Evolutionary conservation across 306 rosid genomes (phyloP), one percentile per base, ranked within the genome.

Genomic region (Purshia tridentata): DNA sequence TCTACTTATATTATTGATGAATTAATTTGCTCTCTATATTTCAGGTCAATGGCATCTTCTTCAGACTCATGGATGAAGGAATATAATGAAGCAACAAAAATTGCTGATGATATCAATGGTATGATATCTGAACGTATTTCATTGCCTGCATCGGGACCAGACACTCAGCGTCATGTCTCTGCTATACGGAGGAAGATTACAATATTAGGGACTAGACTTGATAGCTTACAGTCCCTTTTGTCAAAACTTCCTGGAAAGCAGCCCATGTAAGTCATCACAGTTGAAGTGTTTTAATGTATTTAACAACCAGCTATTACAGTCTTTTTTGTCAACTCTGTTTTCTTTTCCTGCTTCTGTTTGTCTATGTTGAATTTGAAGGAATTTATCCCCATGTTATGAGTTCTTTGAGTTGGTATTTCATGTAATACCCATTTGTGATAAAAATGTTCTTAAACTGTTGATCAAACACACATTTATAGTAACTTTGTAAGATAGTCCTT

Each of bases 61-160:
- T 81, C 85, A 72, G 98, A 95, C 65, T 86, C 99, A 73, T 95
- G 99, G 99, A 81, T 80, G 86, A 95, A 95, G 86, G 99, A 91
- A 86, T 95, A 88, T 70, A 91, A 81, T 72, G 99, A 90, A 83
- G 96, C 99, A 23, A 39, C 87, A 73, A 95, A 91, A 81, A 96
- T 95, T 41, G 82, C 96, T 4, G 98, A 91, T 69, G 99, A 95
- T 81, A 87, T 91, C 81, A 86, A 66, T 81, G 83, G 92, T 82
- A 95, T 95, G 99, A 90, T 95, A 74, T 87, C 98, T 64, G 98
- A 88, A 58, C 80, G 88, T 52, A 85, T 70, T 87, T 88, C 95
- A 2, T 56, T 82, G 52, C 81, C 95, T 8, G 59, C 88, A 59
- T 84, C 97, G 48, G 99, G 99, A 63, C 97, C 98, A 47, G 99